phyloP scores from a whole-genome alignment of 805 yeast genomes.

The Saturnispora besseyi region DNA sequence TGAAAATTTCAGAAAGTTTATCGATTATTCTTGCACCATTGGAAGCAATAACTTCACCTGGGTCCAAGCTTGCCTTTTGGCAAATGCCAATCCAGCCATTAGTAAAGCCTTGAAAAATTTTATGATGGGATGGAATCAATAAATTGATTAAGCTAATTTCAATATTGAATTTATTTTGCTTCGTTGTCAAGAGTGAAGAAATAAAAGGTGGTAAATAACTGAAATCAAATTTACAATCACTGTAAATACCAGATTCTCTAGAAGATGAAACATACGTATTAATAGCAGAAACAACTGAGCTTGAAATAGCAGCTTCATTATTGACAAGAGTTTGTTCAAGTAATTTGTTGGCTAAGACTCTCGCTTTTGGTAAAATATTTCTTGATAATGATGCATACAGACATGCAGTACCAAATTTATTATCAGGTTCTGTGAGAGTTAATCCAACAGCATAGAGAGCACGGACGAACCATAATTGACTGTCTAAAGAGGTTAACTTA shows the following conservation, averaged over 20 bases:
- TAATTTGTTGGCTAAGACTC: conserved; percentile 28
- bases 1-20: conserved; percentile 13
- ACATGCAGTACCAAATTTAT: conserved; percentile 38
- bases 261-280: conserved; percentile 19
- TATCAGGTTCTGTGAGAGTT: conserved; percentile 12
- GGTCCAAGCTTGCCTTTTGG: conserved; percentile 51
- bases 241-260: conserved; percentile 6
- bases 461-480: conserved; percentile 43
- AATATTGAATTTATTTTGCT: conserved; percentile 9
- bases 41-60: conserved; percentile 43
- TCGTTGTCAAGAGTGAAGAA: conserved; percentile 27
- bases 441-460: conserved; percentile 33
- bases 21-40: conserved; percentile 22
- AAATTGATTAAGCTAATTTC: conserved; percentile 30
- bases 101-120: conserved; percentile 26
- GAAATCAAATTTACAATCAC: conserved; percentile 20
- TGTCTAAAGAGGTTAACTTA: conserved; percentile 38
- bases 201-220: conserved; percentile 29
- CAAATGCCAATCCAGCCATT: conserved; percentile 75
- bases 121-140: conserved; percentile 38
- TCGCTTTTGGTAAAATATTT: conserved; percentile 27
- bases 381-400: conserved; percentile 39
- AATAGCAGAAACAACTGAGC: conserved; percentile 36
- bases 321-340: conserved; percentile 26
- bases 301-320: conserved; percentile 35